Percentiles rank a stretch among this genome's conserved stretches.
phyloP scores from a whole-genome alignment of 352 stramenopile species.

The Phytophthora pinifolia region DNA sequence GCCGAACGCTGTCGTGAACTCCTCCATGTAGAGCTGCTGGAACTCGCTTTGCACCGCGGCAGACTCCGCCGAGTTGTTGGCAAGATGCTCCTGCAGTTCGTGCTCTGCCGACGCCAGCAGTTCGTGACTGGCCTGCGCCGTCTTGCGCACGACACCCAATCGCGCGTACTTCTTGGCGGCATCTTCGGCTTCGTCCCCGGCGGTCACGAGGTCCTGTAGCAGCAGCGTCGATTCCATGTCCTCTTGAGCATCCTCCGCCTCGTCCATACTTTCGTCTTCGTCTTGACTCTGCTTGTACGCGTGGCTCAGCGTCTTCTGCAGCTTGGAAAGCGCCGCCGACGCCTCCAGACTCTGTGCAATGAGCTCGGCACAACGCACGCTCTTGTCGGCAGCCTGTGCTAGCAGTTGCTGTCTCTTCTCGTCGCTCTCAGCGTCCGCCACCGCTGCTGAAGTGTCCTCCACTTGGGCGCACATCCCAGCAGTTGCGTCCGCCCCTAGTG shows the following conservation, averaged over 20 bases:
- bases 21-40: slow-evolving; percentile 80
- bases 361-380: slow-evolving; percentile 71
- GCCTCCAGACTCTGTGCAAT: slow-evolving; percentile 71
- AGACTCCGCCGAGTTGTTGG: slow-evolving; percentile 4
- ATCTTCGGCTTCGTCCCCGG: slow-evolving; percentile 48
- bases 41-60: slow-evolving; percentile 53
- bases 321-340: slow-evolving; percentile 41
- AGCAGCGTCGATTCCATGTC: slow-evolving; percentile 47
- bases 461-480: slow-evolving; percentile 31
- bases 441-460: slow-evolving; percentile 38
- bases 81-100: slow-evolving; percentile 34
- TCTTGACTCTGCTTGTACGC: slow-evolving; percentile 27
- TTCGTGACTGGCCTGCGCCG: slow-evolving; percentile 49
- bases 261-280: slow-evolving; percentile 39
- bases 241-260: slow-evolving; percentile 39
- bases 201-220: slow-evolving; percentile 59
- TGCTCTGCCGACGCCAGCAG: slow-evolving; percentile 51
- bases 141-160: slow-evolving; percentile 52
- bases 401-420: slow-evolving; percentile 46
- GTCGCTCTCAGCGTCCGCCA: slow-evolving; percentile 21
- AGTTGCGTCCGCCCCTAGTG: slow-evolving; percentile 54
- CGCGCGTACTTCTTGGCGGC: slow-evolving; percentile 49
- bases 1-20: slow-evolving; percentile 82
- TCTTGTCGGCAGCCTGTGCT: slow-evolving; percentile 45
- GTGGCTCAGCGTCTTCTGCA: slow-evolving; percentile 43